phyloP scores from a whole-genome alignment of 2,329 filamentous ascomycete species.

The Apiospora phragmitis region DNA sequence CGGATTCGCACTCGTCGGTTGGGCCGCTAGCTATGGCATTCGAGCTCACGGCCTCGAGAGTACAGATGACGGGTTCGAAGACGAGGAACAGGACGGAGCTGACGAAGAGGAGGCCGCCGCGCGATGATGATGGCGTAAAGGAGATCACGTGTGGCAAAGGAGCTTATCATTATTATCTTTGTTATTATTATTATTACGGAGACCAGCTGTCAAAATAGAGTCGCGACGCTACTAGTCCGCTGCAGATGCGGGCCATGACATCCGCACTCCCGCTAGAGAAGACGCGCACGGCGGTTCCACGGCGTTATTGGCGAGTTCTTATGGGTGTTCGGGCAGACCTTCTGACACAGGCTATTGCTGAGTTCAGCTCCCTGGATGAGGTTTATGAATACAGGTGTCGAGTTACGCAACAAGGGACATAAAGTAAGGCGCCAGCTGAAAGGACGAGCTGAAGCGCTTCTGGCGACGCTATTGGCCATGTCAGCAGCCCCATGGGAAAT shows the following conservation, averaged over 20 bases:
- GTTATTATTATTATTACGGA: background rate
- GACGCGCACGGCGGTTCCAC: background rate
- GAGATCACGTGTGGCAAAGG: background rate
- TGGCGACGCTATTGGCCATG: background rate
- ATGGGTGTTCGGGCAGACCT: too few relatives aligned
- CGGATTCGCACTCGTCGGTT: conserved; percentile 78
- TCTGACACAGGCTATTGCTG: background rate
- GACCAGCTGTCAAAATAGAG: background rate
- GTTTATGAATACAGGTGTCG: background rate
- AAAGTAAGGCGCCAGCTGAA: background rate
- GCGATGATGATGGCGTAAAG: conserved; percentile 13
- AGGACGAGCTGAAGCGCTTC: background rate
- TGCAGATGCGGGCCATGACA: background rate
- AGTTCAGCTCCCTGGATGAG: background rate
- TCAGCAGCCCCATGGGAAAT: background rate
- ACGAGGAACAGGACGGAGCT: conserved; percentile 31
- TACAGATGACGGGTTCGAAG: conserved; percentile 47
- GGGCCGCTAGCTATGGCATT: conserved; percentile 77
- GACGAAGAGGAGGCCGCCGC: conserved; percentile 9
- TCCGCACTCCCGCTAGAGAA: background rate
- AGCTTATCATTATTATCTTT: background rate
- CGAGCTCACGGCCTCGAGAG: conserved; percentile 62
- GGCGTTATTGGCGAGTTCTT: background rate
- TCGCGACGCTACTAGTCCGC: background rate
- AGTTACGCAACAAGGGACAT: background rate